Base-by-base conservation (phyloP, 1,284 basidiomycete species). In the Spongispora temasekensis region DNA sequence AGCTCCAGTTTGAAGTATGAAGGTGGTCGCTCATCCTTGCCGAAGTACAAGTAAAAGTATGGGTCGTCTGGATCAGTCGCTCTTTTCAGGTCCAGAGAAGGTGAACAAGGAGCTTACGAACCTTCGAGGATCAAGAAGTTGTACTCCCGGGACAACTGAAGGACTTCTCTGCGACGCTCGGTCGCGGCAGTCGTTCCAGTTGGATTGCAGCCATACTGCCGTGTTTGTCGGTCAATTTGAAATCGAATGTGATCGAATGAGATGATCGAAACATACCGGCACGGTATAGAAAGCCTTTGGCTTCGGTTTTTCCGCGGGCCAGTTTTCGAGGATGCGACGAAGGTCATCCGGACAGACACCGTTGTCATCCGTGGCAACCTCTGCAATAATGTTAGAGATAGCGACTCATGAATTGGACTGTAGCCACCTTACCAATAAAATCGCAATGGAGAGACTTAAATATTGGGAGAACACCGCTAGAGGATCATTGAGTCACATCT, bases 111-210 rank as follows among this genome's bases (percentile, higher is more conserved):
- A 32, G 15, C 10, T 28, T 15, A 58, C 66, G n/a, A 75, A 84
- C 90, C 92, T 83, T 97, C 95, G 48, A 97, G 77, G 67, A 97
- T 91, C 56, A 97, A 76, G 66, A 97, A 84, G 69, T 92, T 83
- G 71, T 94, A 84, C 70, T 92, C 84, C 61, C 83, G 81, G 17
- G 91, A 88, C 8, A 98, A 81, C 59, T 82, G 78, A 27, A 98
- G 83, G 8, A 96, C 85, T 69, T 91, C 91, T 54, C 86, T 83
- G 60, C 95, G 90, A 60, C 95, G 85, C 61, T 90, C 85, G 27
- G 83, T 73, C 1, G 89, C 81, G 6, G 90, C 84, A 12, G 93
- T 95, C 75, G 86, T 85, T 2, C 94, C 94, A 27, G 89, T 91
- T 2, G 93, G 93, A 75, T 96, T 96, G 68, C 87, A 88, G 30